Base-by-base conservation (phyloP, 108 stramenopile species). In the Heterococcus sp. region DNA sequence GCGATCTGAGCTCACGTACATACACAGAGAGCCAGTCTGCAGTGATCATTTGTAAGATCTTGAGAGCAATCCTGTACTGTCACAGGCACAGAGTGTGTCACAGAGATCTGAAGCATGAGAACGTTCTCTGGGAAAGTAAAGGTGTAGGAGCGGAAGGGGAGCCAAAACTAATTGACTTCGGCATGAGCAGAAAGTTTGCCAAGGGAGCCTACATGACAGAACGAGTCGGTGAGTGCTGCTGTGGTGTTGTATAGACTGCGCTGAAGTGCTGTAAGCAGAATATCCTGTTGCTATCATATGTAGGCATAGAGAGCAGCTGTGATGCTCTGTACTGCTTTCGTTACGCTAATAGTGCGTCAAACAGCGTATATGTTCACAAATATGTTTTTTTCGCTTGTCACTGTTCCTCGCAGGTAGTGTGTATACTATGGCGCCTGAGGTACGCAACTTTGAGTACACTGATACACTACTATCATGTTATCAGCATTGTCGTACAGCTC, bases 131-230 rank as follows among this genome's bases (percentile, higher is more conserved):
- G 86, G 88, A 88, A 58, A 84, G 84, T 1, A 38, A 71, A 34
- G 71, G 72, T 32, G 76, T 71, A 35, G 76, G 66, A 68, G 76
- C 76, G 28, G 75, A 89, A 32, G 88, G 92, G 11, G 79, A 68
- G 83, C 85, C 93, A 14, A 92, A 94, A 77, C 72, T 97, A 46
- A 93, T 97, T 68, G 96, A 97, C 78, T 97, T 97, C 85, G 95
- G 96, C 27, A 95, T 69, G 86, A 88, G 35, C 93, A 73, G 30
- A 1, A 69, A 33, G 75, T 86, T 73, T 26, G 72, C 76, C 29
- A 65, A 72, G 33, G 37, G 38, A 36, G 67, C 64, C 63, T 58
- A 32, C 34, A 70, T 85, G 69, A 65, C 37, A 11, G 80, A 76
- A 37, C 30, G 38, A 5, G 73, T 85, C 36, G 83, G 84, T n/a